A percentile compares a stretch with the other conserved stretches of the same genome.
phyloP scores from a whole-genome alignment of 2,329 filamentous ascomycete species.

The Tolypocladium cylindrosporum region DNA sequence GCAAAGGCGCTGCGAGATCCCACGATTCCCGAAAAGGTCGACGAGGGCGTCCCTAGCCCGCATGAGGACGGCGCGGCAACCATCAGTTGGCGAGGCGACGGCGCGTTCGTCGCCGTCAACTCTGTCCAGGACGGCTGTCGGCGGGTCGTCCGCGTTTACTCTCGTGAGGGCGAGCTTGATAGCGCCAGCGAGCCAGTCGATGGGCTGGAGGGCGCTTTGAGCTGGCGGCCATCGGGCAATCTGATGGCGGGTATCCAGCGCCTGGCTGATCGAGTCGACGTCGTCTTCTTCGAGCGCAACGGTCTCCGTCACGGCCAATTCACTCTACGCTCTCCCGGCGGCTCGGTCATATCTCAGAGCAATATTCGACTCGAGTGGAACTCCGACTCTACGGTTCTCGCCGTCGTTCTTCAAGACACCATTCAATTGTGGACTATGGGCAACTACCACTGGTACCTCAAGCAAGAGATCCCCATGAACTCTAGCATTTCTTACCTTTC shows the following conservation, averaged over 20 bases:
- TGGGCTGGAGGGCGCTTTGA: constrained; percentile 74
- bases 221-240: constrained; percentile 87
- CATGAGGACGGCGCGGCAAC: constrained; percentile 62
- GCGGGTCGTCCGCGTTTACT: constrained; percentile 81
- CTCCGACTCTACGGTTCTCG: constrained; percentile 79
- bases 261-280: constrained; percentile 56
- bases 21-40: constrained; percentile 86
- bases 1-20: constrained; percentile 82
- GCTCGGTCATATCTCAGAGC: constrained; percentile 41
- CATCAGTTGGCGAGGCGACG: constrained; percentile 92
- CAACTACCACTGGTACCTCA: constrained; percentile 97
- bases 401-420: constrained; percentile 62
- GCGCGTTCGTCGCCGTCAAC: constrained; percentile 81
- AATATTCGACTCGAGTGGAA: constrained; percentile 75
- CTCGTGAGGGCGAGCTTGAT: constrained; percentile 79
- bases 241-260: constrained; percentile 80
- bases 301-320: constrained; percentile 96
- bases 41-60: constrained; percentile 66
- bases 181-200: constrained; percentile 94
- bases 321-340: constrained; percentile 57
- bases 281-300: constrained; percentile 95
- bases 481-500: constrained; percentile 25
- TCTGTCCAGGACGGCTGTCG: constrained; percentile 59
- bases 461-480: constrained; percentile 63
- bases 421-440: constrained; percentile 95